Evolutionary conservation across 2,329 filamentous ascomycete species (phyloP).

Genomic region (Phyllosticta capitalensis): DNA sequence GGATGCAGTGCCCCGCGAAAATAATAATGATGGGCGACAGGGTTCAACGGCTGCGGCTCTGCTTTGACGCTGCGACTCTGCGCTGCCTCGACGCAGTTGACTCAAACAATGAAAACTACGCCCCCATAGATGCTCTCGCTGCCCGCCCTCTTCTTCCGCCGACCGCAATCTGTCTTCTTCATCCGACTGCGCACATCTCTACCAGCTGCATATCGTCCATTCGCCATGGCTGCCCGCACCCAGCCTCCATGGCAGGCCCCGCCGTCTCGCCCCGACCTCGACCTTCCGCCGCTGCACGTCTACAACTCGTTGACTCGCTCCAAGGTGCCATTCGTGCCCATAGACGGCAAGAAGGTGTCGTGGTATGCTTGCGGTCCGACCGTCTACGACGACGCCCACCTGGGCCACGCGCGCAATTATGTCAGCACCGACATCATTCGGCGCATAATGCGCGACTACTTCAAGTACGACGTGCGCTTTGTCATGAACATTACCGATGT

Average conservation of each 20-base stretch:
- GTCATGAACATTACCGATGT: slow-evolving; percentile 82
- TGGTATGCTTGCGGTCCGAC: slow-evolving; percentile 92
- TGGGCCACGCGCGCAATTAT: slow-evolving; percentile 83
- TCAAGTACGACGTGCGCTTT: slow-evolving; percentile 72
- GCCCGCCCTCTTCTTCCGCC: slow-evolving; percentile 2
- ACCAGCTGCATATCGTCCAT: slow-evolving; percentile 14
- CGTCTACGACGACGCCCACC: slow-evolving; percentile 66
- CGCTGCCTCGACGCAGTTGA: background rate
- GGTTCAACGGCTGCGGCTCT: background rate
- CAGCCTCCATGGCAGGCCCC: slow-evolving; percentile 32
- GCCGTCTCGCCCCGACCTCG: slow-evolving; percentile 18
- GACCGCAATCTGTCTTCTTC: slow-evolving; percentile 13
- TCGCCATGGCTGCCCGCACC: slow-evolving; percentile 26
- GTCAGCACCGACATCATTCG: slow-evolving; percentile 82
- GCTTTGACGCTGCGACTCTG: slow-evolving; percentile 2
- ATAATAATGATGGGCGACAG: slow-evolving; percentile 1
- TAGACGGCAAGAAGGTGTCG: slow-evolving; percentile 60
- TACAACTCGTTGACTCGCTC: slow-evolving; percentile 71
- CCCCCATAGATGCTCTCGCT: slow-evolving; percentile 11
- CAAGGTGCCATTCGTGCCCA: slow-evolving; percentile 65
- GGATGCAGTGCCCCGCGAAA: slow-evolving; percentile 3
- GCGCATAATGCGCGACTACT: slow-evolving; percentile 73
- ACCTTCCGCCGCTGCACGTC: slow-evolving; percentile 54
- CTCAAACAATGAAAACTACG: slow-evolving; percentile 2
- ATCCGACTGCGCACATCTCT: background rate